Percentiles rank a stretch among this genome's conserved stretches.
Evolutionary conservation across 2,329 filamentous ascomycete genomes (phyloP).

Genomic region (Onygena corvina): DNA sequence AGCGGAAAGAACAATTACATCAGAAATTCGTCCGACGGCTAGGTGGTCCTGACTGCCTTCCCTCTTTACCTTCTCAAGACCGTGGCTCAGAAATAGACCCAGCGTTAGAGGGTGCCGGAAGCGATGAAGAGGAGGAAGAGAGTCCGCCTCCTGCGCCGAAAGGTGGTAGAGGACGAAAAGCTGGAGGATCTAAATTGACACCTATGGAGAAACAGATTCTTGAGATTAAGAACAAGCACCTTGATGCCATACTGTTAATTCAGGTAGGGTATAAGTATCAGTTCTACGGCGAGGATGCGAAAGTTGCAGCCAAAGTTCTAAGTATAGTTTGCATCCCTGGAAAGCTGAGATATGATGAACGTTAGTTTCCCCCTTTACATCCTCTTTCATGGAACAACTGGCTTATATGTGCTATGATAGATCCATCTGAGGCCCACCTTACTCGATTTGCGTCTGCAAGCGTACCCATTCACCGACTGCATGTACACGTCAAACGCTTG

Average conservation of each 20-base stretch:
- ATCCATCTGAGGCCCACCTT: constrained; percentile 82
- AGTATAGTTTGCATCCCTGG: constrained; percentile 95
- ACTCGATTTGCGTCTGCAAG: constrained; percentile 90
- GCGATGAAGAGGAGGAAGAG: constrained; percentile 44
- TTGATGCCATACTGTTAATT: constrained; percentile 80
- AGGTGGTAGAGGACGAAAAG: constrained; percentile 49
- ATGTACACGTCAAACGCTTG: constrained; percentile 86
- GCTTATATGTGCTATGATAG: constrained; percentile 24
- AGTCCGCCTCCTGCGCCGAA: constrained; percentile 34
- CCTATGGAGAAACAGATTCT: constrained; percentile 89
- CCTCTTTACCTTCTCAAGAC: constrained; percentile 48
- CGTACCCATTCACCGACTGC: constrained; percentile 80
- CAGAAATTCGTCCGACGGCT: constrained; percentile 81
- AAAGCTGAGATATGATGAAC: constrained; percentile 87
- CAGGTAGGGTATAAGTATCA: constrained; percentile 98
- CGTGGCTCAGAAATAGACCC: constrained; percentile 43
- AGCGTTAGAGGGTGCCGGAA: constrained; percentile 50
- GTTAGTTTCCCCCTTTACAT: constrained; percentile 32
- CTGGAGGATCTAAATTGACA: constrained; percentile 71
- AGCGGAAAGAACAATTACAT: constrained; percentile 60
- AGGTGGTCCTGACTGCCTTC: constrained; percentile 70
- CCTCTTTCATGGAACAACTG: constrained; percentile 11
- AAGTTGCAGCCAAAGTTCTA: constrained; percentile 75
- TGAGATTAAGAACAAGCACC: constrained; percentile 82
- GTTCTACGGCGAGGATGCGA: constrained; percentile 92